These are phyloP conservation scores for Pyrenophora seminiperda DNA, from an alignment of 2,329 filamentous ascomycete genomes.

Conservation along the genomic window DNA sequence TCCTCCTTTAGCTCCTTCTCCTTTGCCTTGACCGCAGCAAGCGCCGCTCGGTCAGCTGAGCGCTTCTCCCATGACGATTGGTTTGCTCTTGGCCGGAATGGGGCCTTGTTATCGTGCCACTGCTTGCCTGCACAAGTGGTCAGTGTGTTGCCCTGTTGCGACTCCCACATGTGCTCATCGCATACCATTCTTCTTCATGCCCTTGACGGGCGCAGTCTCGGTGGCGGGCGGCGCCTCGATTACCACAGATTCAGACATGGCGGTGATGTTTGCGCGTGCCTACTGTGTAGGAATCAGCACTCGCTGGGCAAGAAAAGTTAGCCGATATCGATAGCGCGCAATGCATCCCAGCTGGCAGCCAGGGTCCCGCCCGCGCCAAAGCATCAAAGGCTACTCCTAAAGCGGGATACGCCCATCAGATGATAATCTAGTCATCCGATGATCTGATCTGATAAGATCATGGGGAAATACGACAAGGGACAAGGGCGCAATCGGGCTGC, in stretches of 20 bases:
- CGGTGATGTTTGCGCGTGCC: constrained; percentile 19
- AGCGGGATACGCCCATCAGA: constrained; percentile 24
- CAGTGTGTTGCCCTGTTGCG: constrained; percentile 15
- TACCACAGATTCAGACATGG: constrained; percentile 37
- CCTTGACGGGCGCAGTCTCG: constrained; percentile 47
- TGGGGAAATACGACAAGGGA: not conserved
- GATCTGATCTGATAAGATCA: constrained; percentile 38
- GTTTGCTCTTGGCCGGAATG: constrained; percentile 82
- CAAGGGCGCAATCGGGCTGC: not conserved
- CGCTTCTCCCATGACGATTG: constrained; percentile 80
- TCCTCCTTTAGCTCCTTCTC: constrained; percentile 94
- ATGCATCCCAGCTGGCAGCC: constrained; percentile 1
- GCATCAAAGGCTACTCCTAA: too few relatives aligned
- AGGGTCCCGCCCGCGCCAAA: constrained; percentile 10
- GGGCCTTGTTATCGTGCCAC: constrained; percentile 83
- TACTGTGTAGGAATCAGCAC: constrained; percentile 7
- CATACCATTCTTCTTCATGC: constrained; percentile 84
- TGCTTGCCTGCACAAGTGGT: constrained; percentile 73
- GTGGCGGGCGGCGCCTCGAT: constrained; percentile 52
- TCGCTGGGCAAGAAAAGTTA: constrained; percentile 32
- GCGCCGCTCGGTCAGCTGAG: constrained; percentile 69
- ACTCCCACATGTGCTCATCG: not conserved
- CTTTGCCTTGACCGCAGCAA: constrained; percentile 82
- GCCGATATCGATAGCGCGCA: constrained; percentile 30
- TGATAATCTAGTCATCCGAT: too few relatives aligned